A percentile compares a stretch with the other conserved stretches of the same genome.
These are phyloP conservation scores for Amauroascus niger DNA, from an alignment of 2,329 filamentous ascomycete genomes.

Conservation along the genomic window DNA sequence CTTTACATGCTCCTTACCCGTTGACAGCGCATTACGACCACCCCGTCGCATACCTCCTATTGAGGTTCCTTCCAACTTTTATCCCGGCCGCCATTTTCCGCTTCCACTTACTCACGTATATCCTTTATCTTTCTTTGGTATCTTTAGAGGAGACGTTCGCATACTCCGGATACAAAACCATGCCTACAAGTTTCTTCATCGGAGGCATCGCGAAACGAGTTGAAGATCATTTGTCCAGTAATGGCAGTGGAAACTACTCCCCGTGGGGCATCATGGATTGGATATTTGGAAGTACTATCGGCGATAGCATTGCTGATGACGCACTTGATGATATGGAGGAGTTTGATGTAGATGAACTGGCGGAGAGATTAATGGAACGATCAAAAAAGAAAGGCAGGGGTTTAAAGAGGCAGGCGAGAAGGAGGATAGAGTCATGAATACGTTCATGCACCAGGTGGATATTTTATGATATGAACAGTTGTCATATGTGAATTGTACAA, in stretches of 20 bases:
- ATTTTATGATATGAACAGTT: background rate
- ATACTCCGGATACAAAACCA: constrained; percentile 50
- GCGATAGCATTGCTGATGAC: constrained; percentile 44
- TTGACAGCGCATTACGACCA: constrained; percentile 53
- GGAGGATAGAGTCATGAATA: background rate
- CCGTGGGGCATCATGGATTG: constrained; percentile 40
- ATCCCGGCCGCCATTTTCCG: constrained; percentile 48
- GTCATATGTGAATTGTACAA: background rate
- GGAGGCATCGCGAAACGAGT: constrained; percentile 49
- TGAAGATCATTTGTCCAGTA: constrained; percentile 45
- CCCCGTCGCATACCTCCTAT: constrained; percentile 45
- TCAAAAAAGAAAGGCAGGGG: constrained; percentile 21
- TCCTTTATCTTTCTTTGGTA: constrained; percentile 45
- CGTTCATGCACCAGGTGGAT: too few relatives aligned
- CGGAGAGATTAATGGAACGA: constrained; percentile 26
- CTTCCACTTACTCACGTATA: constrained; percentile 52
- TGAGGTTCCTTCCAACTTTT: constrained; percentile 48
- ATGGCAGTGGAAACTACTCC: constrained; percentile 39
- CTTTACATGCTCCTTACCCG: constrained; percentile 44
- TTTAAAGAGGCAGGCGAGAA: background rate
- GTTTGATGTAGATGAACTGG: constrained; percentile 27
- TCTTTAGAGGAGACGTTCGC: constrained; percentile 53
- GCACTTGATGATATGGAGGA: constrained; percentile 34
- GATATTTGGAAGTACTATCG: constrained; percentile 33
- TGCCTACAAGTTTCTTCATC: constrained; percentile 50